Evolutionary conservation across 257 asterid species (phyloP), one percentile per base, ranked within the genome.

Genomic region (Buddleja alternifolia): DNA sequence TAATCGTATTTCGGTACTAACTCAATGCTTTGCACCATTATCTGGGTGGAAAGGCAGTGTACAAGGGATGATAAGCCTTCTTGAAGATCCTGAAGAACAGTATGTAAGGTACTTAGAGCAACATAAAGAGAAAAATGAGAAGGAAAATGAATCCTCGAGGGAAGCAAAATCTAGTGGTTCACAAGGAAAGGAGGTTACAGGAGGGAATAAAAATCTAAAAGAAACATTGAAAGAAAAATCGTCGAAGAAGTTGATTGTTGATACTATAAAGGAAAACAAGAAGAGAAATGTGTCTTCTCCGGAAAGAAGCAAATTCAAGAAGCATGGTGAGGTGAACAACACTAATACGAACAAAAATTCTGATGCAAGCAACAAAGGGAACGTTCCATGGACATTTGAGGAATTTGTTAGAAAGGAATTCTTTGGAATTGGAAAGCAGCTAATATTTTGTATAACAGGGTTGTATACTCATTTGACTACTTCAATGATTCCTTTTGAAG

Each of bases 401-500:
- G 88, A 92, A 23, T 89, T 85, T 50, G 61, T 92, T 11, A 53
- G 21, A 0, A 81, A 66, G 64, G 63, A 46, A 61, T 75, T 81
- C 54, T 48, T 29, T 4, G 16, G 11, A 0, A n/a, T 55, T 0
- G 66, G 58, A 16, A 25, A 60, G 32, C 65, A 36, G 47, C 55
- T 92, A 14, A 52, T 70, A 16, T 23, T 39, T 40, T 81, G 79
- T 57, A 64, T 80, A n/a, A 67, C 75, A 9, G 88, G 81, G 72
- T 59, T 91, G 70, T 78, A 52, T 74, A 80, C 87, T 0, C 90
- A 91, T 72, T n/a, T 91, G 83, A 95, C 97, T 23, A 82, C 92
- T 45, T 37, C 73, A 12, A 55, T 29, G 11, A 75, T 91, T 50
- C 64, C 81, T 8, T 16, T 50, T 40, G 67, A 60, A 53, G 70